phyloP scores from a whole-genome alignment of 495 filamentous ascomycete genomes.

The Trichocladium antarcticum region DNA sequence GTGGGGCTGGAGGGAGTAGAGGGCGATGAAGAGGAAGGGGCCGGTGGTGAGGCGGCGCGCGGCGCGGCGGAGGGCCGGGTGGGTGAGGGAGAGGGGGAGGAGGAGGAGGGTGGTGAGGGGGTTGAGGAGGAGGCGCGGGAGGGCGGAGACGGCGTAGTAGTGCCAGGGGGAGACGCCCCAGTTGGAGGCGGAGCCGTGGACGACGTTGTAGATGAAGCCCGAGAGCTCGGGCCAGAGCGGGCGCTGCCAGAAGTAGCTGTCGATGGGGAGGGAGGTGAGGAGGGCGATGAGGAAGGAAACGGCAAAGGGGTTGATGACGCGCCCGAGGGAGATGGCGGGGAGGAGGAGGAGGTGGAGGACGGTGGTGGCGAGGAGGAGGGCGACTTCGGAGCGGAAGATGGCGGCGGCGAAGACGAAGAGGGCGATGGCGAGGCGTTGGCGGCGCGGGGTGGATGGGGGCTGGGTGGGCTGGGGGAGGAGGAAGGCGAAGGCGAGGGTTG shows the following conservation, averaged over 20 bases:
- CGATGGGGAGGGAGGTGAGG: slow-evolving; percentile 54
- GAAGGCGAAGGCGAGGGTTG: slow-evolving; percentile 58
- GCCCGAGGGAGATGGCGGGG: slow-evolving; percentile 43
- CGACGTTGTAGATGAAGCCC: slow-evolving; percentile 84
- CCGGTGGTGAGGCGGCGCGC: slow-evolving; percentile 52
- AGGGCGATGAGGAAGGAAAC: slow-evolving; percentile 53
- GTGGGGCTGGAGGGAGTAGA: slow-evolving; percentile 81
- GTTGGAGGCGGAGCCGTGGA: slow-evolving; percentile 61
- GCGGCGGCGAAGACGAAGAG: slow-evolving; percentile 73
- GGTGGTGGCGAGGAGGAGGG: slow-evolving; percentile 58
- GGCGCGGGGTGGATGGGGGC: slow-evolving; percentile 21
- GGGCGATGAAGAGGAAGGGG: slow-evolving; percentile 54
- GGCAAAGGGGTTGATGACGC: slow-evolving; percentile 59
- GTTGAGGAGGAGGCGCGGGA: slow-evolving; percentile 77
- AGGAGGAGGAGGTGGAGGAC: slow-evolving; percentile 46
- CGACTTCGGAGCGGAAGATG: slow-evolving; percentile 83
- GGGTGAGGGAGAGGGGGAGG: slow-evolving; percentile 52
- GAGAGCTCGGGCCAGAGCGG: slow-evolving; percentile 84
- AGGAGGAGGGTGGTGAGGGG: slow-evolving; percentile 51
- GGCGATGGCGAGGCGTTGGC: slow-evolving; percentile 49
- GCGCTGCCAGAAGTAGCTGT: slow-evolving; percentile 87
- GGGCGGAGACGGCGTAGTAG: slow-evolving; percentile 70
- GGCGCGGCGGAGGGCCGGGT: slow-evolving; percentile 32
- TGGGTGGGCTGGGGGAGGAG: slow-evolving; percentile 47
- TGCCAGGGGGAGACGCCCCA: slow-evolving; percentile 83